These are phyloP conservation scores for Rhodotorula sp. DNA, from an alignment of 1,284 basidiomycete genomes.

Conservation along the genomic window DNA sequence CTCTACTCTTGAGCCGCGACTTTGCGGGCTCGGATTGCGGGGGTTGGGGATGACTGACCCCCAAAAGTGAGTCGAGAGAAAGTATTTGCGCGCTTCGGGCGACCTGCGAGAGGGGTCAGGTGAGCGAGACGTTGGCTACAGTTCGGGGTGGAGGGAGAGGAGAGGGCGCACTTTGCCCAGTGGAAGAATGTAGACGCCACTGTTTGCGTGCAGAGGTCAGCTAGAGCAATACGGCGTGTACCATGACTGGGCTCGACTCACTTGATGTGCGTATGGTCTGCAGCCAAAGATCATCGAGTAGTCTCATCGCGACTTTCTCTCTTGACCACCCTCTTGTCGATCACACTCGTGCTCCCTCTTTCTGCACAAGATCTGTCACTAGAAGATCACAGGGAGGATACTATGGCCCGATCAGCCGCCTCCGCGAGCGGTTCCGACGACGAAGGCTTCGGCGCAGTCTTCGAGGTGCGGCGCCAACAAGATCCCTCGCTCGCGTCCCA, in stretches of 20 bases:
- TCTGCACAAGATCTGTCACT: background rate
- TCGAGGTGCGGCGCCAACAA: slow-evolving; percentile 17
- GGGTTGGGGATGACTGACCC: slow-evolving; percentile 22
- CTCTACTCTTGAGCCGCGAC: no score
- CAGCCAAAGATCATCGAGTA: no score
- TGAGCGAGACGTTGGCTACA: no score
- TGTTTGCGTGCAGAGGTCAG: background rate
- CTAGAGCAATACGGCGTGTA: background rate
- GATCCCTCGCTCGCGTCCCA: background rate
- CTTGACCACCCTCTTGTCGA: no score
- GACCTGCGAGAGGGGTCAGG: slow-evolving; percentile 52
- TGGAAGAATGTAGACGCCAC: slow-evolving; percentile 11
- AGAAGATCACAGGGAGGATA: background rate
- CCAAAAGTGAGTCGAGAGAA: slow-evolving; percentile 59
- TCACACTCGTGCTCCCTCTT: background rate
- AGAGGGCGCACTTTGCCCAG: slow-evolving; percentile 17
- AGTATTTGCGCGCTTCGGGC: slow-evolving; percentile 84
- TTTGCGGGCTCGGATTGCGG: no score
- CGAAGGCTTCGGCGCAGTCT: slow-evolving; percentile 23
- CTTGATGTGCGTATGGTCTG: no score
- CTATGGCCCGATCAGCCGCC: slow-evolving; percentile 1
- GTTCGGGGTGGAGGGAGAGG: no score
- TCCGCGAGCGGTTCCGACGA: slow-evolving; percentile 20
- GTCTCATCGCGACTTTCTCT: no score
- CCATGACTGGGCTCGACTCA: background rate